phyloP scores from a whole-genome alignment of 768 basidiomycete species.

The Imleria badia region DNA sequence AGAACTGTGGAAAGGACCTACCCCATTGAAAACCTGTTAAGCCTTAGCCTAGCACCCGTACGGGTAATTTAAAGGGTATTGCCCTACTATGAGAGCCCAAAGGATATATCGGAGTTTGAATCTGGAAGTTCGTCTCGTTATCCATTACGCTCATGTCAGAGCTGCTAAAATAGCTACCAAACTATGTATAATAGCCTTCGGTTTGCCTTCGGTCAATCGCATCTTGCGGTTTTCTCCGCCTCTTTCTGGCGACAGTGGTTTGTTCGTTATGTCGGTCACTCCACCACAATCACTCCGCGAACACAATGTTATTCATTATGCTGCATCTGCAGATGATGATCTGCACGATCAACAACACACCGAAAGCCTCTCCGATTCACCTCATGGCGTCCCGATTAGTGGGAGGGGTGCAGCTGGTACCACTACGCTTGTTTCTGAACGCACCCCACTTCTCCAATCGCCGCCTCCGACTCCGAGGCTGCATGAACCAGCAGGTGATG shows the following conservation, averaged over 20 bases:
- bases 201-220: too few species aligned
- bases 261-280: slow-evolving; percentile 16
- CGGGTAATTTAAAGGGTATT: too few species aligned
- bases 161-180: too few species aligned
- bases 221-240: too few species aligned
- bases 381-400: slow-evolving; percentile 18
- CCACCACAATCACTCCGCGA: slow-evolving; percentile 51
- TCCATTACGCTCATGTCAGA: too few species aligned
- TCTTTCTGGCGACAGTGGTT: background rate
- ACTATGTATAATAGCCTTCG: too few species aligned
- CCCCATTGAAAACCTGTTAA: too few species aligned
- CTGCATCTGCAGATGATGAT: slow-evolving; percentile 29
- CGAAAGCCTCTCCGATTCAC: slow-evolving; percentile 15
- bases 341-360: background rate
- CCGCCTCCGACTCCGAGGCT: slow-evolving; percentile 56
- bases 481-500: slow-evolving; percentile 45
- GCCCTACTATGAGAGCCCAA: too few species aligned
- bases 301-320: slow-evolving; percentile 60
- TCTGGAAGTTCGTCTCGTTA: too few species aligned
- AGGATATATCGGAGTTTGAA: too few species aligned
- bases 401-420: background rate
- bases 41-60: too few species aligned
- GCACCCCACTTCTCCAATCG: slow-evolving; percentile 51
- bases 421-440: slow-evolving; percentile 36
- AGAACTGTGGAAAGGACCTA: too few species aligned